Evolutionary conservation across 768 basidiomycete species (phyloP).

Genomic region (Amanita thiersii): DNA sequence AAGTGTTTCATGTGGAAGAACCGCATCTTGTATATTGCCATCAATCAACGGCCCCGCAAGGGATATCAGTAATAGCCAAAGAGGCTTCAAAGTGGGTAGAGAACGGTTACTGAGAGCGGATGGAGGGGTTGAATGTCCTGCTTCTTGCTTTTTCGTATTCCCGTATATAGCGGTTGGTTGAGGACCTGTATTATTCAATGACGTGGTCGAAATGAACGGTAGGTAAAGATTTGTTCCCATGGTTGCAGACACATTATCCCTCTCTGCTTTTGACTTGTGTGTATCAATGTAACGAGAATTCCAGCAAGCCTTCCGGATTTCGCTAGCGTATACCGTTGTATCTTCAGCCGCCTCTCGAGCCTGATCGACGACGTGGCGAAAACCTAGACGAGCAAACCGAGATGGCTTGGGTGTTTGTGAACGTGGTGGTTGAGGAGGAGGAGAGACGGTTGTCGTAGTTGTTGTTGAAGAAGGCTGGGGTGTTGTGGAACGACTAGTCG

Average conservation of each 20-base stretch:
- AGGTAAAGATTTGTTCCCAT: conserved; percentile 30
- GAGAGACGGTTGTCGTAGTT: conserved; percentile 10
- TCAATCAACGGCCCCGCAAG: conserved; percentile 27
- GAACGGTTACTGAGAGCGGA: conserved; percentile 18
- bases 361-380: conserved; percentile 60
- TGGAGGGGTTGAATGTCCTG: conserved; percentile 27
- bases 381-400: conserved; percentile 42
- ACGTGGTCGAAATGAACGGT: conserved; percentile 33
- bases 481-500: conserved; percentile 17
- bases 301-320: conserved; percentile 50
- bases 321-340: conserved; percentile 41
- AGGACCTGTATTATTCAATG: conserved; percentile 13
- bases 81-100: conserved; percentile 30
- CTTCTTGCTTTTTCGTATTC: conserved; percentile 22
- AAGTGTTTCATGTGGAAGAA: conserved; percentile 48
- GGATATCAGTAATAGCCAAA: conserved; percentile 39
- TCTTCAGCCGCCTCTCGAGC: conserved; percentile 47
- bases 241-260: conserved; percentile 15
- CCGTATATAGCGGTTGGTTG: conserved; percentile 8
- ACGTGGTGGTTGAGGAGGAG: conserved; percentile 13
- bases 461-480: conserved; percentile 21
- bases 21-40: conserved; percentile 16
- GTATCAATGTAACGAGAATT: conserved; percentile 39
- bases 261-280: conserved; percentile 17
- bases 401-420: conserved; percentile 41